phyloP scores from a whole-genome alignment of 495 filamentous ascomycete genomes.

The Cladorrhinum samala region DNA sequence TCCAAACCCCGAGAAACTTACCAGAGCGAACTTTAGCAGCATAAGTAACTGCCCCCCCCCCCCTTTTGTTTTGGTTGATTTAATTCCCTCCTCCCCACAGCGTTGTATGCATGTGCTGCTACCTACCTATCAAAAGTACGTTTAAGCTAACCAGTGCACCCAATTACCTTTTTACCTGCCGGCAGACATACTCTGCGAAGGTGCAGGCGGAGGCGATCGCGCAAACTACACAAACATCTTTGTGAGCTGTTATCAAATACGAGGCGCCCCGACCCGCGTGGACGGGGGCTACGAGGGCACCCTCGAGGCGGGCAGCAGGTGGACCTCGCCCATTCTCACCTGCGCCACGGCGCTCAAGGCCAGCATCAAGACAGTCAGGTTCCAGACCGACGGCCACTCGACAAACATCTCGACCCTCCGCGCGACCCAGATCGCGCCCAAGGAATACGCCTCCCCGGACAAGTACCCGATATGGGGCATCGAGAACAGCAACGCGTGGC shows the following conservation, averaged over 20 bases:
- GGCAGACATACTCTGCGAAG: slow-evolving; percentile 24
- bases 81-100: too few species aligned
- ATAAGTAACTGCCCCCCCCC: slow-evolving; percentile 14
- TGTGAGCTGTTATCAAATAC: slow-evolving; percentile 33
- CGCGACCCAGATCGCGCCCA: slow-evolving; percentile 19
- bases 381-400: slow-evolving; percentile 26
- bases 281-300: slow-evolving; percentile 22
- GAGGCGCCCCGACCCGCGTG: slow-evolving; percentile 27
- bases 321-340: slow-evolving; percentile 36
- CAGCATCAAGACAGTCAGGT: slow-evolving; percentile 36
- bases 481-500: slow-evolving; percentile 23
- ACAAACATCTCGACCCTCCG: slow-evolving; percentile 19
- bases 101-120: too few species aligned
- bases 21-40: slow-evolving; percentile 16
- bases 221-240: slow-evolving; percentile 39
- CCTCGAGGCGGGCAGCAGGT: slow-evolving; percentile 29
- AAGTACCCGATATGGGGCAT: slow-evolving; percentile 32
- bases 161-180: too few species aligned
- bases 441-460: slow-evolving; percentile 20
- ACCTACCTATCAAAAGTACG: too few species aligned
- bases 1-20: slow-evolving; percentile 25
- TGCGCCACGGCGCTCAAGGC: slow-evolving; percentile 37
- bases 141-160: too few species aligned
- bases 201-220: slow-evolving; percentile 17
- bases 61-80: not conserved